Conservation (phyloP, 805 yeast species). For the Myxozyma neotropica region DNA sequence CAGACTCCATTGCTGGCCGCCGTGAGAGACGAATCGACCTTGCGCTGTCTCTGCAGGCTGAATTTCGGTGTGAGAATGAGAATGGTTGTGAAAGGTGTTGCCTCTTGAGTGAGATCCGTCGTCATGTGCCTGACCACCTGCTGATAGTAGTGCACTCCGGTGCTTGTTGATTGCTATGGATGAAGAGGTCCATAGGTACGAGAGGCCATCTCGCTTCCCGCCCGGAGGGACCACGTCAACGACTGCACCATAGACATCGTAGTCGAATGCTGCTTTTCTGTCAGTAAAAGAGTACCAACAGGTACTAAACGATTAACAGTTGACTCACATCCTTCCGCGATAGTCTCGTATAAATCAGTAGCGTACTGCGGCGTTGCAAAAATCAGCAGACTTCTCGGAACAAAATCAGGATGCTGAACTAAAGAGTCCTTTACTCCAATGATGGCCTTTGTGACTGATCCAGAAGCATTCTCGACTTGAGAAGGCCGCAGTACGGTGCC, state of each 20-base stretch:
- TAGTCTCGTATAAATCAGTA: constrained; percentile 34
- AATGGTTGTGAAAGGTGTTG: not conserved
- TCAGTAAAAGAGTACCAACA: not conserved
- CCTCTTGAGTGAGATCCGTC: not conserved
- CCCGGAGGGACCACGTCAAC: constrained; percentile 32
- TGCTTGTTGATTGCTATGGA: constrained; percentile 11
- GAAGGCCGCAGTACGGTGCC: constrained; percentile 28
- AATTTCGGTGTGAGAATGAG: constrained; percentile 4
- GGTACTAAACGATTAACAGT: not conserved
- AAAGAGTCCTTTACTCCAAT: not conserved
- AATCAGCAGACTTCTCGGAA: constrained; percentile 35
- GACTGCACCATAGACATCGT: constrained; percentile 22
- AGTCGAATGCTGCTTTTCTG: constrained; percentile 5
- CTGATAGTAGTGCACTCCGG: not conserved
- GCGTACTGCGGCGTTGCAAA: constrained; percentile 45
- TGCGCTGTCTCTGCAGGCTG: constrained; percentile 1
- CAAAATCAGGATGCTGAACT: constrained; percentile 17
- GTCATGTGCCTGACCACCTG: not conserved
- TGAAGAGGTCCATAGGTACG: constrained; percentile 27
- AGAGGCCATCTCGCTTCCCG: constrained; percentile 31
- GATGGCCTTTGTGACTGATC: not conserved
- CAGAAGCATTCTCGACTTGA: constrained; percentile 1
- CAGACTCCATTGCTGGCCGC: constrained; percentile 29
- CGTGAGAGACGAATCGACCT: constrained; percentile 27
- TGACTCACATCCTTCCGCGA: constrained; percentile 17